Percentiles rank a stretch among this genome's conserved stretches.
Evolutionary conservation across 1,284 basidiomycete species (phyloP).

Genomic region (Somion occarium): DNA sequence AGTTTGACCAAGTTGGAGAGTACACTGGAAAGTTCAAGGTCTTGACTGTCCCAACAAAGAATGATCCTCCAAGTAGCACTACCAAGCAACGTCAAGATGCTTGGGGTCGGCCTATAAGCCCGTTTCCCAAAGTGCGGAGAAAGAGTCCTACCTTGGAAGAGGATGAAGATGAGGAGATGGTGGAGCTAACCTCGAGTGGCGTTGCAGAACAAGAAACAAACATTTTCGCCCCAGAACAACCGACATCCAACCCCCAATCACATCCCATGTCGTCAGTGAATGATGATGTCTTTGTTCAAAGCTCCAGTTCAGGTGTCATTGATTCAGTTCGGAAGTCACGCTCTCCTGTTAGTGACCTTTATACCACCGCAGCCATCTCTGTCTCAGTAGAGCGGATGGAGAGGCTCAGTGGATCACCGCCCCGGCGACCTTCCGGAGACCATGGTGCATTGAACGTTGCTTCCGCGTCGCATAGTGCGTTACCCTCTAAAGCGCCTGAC

Average conservation of each 20-base stretch:
- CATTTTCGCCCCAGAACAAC: too few species aligned
- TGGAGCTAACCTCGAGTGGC: not conserved
- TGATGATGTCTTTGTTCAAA: not conserved
- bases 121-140: conserved; percentile 30
- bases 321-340: not conserved
- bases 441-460: not conserved
- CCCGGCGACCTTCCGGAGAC: not conserved
- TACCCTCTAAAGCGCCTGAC: not conserved
- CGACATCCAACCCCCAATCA: not conserved
- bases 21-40: conserved; percentile 60
- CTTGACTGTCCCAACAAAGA: conserved; percentile 53
- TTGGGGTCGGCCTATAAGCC: conserved; percentile 69
- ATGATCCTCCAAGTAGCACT: conserved; percentile 59
- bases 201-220: not conserved
- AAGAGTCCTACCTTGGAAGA: not conserved
- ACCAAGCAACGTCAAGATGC: conserved; percentile 44
- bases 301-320: not conserved
- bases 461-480: not conserved
- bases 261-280: not conserved
- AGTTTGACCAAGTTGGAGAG: conserved; percentile 43
- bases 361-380: not conserved
- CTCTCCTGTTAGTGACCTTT: not conserved
- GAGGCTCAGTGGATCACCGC: not conserved
- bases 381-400: not conserved
- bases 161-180: conserved; percentile 3